Percentiles rank a stretch among this genome's conserved stretches.
phyloP scores from a whole-genome alignment of 139 green algal species.

The Yamagishiella unicocca region DNA sequence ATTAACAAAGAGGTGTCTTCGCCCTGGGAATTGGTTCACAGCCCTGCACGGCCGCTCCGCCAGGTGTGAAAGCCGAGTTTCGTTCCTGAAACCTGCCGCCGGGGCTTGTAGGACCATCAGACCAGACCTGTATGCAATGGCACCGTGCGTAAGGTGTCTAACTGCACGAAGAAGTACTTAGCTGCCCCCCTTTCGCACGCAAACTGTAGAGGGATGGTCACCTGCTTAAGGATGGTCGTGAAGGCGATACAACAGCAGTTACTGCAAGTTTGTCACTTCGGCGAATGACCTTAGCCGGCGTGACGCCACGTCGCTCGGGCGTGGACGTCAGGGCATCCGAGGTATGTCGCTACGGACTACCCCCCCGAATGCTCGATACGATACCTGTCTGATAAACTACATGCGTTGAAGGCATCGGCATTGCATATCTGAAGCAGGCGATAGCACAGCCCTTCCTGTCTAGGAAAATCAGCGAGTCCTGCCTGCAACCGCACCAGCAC shows the following conservation, averaged over 20 bases:
- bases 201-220: constrained; percentile 7
- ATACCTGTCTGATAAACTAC: no score
- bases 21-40: background rate
- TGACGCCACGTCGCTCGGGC: background rate
- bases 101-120: background rate
- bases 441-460: no score
- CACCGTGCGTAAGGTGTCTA: no score
- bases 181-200: no score
- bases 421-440: no score
- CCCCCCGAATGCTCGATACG: background rate
- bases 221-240: background rate
- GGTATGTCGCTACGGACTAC: background rate
- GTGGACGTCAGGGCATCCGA: background rate
- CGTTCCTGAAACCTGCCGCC: background rate
- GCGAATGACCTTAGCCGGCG: background rate
- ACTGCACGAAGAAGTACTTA: no score
- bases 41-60: background rate
- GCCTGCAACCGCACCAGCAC: no score
- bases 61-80: background rate
- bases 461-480: no score
- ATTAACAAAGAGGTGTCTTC: background rate
- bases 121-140: no score
- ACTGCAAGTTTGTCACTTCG: background rate
- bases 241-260: background rate
- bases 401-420: no score